Base-by-base conservation (phyloP, 2,329 filamentous ascomycete species). In the Emergomyces pasteurianus region DNA sequence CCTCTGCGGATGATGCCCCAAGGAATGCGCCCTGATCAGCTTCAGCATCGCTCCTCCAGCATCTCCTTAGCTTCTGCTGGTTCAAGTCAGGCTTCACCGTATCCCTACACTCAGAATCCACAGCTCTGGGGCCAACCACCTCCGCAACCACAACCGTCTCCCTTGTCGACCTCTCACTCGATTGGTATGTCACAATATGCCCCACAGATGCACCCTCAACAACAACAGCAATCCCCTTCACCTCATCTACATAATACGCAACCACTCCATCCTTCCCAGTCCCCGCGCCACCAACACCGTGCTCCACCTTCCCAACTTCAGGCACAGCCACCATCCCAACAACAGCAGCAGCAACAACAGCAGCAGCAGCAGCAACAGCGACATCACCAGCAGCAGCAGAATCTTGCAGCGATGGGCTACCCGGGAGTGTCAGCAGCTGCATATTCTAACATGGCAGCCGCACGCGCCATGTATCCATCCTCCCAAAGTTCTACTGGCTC, bases 1-100 rank as follows among this genome's bases (percentile, higher is more conserved):
- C 85, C 86, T 28, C 85, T 90, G 73, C 84, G 88, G 74, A 81
- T 83, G 70, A 86, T 87, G 76, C 82, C 83, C 64, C 83, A 85
- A 43, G 75, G 79, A 70, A 75, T 84, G 72, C 75, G 79, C 40
- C 77, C 82, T 56, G 80, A 83, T 62, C 83, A 87, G 70, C 83
- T 88, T 73, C 86, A 86, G 67, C 81, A 83, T 65, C 82, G 86
- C 67, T 83, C 87, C 65, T 85, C 87, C 50, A 83, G 82, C 62
- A 75, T 83, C 58, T 75, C 81, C 58, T 76, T 83, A 71, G 80
- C 80, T 58, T 78, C 83, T 52, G 75, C 81, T 7, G 78, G 76
- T 57, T 63, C 70, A 40, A 71, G 78, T 72, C 67, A 85, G 79
- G 69, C 70, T 4, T 61, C 72, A 34, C 65, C 72, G 40, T 78